These are phyloP conservation scores for Escovopsis sp. DNA, from an alignment of 2,329 filamentous ascomycete genomes.

Conservation along the genomic window DNA sequence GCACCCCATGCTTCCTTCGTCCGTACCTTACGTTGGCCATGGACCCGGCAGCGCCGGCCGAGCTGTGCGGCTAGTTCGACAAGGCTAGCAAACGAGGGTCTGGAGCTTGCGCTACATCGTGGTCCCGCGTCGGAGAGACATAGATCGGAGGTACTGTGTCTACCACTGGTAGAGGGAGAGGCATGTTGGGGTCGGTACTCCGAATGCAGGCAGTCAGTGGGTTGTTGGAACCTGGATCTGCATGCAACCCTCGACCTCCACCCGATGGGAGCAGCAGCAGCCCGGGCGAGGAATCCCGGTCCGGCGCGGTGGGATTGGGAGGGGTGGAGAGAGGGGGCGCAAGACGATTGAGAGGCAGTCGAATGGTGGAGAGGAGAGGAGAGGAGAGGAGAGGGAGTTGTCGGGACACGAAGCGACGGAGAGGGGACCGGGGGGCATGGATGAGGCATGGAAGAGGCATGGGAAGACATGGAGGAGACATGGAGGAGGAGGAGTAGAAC, in stretches of 20 bases:
- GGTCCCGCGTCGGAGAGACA: no score
- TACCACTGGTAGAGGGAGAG: no score
- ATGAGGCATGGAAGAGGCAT: no score
- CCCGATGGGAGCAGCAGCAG: no score
- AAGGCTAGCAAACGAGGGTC: slow-evolving; percentile 6
- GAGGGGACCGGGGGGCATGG: background rate
- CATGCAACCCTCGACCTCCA: slow-evolving; percentile 8
- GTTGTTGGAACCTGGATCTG: no score
- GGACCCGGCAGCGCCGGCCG: background rate
- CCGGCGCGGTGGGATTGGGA: slow-evolving; percentile 14
- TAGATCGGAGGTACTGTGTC: no score
- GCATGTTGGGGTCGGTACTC: no score
- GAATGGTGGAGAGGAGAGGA: background rate
- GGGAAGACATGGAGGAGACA: background rate
- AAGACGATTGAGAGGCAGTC: slow-evolving; percentile 2
- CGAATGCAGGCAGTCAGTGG: no score
- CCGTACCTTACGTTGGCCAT: slow-evolving; percentile 6
- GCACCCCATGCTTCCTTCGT: no score
- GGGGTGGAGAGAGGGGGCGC: no score
- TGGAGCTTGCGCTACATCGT: slow-evolving; percentile 4
- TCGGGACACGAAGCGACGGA: background rate
- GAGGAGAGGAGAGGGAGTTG: background rate
- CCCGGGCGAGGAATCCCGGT: slow-evolving; percentile 13
- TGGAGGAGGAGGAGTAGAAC: background rate
- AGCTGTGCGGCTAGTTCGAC: slow-evolving; percentile 11